Base-by-base conservation (phyloP, 208 protist species). In the Wallacemonas sp. region DNA sequence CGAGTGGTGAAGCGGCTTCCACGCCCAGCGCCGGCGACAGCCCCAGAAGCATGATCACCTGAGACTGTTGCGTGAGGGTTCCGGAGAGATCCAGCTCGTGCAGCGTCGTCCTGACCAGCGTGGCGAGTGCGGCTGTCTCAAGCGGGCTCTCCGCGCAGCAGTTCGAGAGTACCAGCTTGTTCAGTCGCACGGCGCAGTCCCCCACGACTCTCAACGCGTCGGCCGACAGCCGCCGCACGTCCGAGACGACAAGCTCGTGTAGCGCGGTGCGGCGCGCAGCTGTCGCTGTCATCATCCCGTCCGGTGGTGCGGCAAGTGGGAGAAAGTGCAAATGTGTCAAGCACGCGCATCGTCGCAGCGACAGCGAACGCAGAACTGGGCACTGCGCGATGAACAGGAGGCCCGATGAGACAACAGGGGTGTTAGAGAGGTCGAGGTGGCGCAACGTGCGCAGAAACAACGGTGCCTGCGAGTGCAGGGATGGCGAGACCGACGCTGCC, bases 1-100 rank as follows among this genome's bases (percentile, higher is more conserved):
- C n/a, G n/a, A n/a, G n/a, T n/a, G n/a, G n/a, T n/a, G n/a, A n/a
- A n/a, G n/a, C n/a, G n/a, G n/a, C n/a, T n/a, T n/a, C n/a, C n/a
- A n/a, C n/a, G n/a, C n/a, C n/a, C n/a, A n/a, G n/a, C n/a, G n/a
- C n/a, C n/a, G n/a, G n/a, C n/a, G n/a, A n/a, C 10, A 53, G 24
- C 10, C 45, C 45, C 24, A 53, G 24, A 5, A 53, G 45, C 24
- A 26, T 26, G 19, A 19, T 17, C 19, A 53, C 45, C 19, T 53
- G 45, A 4, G 6, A 8, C 21, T 6, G 24, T 19, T 53, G 17
- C 13, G 81, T 48, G 2, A 38, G 62, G 0, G 77, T 79, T 21
- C 37, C 66, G 22, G 77, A 82, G 19, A 87, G 53, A 50, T 87
- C 78, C 19, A 87, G 58, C 17, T 81, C 77, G 26, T 57, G 52